These are phyloP conservation scores for Lycium ferocissimum DNA, from an alignment of 257 asterid species.

Conservation along the genomic window DNA sequence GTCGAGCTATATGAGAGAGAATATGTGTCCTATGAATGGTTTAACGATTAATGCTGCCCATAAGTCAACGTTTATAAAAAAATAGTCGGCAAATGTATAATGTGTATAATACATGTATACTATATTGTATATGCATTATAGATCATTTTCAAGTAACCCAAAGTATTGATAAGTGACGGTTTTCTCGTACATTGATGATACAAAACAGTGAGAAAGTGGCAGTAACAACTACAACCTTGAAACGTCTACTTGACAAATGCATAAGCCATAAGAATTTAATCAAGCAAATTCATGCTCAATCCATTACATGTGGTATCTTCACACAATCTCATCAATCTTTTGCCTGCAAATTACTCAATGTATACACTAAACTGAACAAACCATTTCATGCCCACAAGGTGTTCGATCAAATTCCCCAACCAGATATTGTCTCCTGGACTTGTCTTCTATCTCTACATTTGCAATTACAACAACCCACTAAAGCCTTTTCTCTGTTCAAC, in stretches of 20 bases:
- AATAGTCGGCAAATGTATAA: no score
- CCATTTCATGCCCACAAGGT: conserved; percentile 50
- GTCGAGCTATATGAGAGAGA: no score
- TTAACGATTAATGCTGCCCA: no score
- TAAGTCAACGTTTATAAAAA: no score
- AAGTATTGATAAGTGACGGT: no score
- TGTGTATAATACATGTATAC: no score
- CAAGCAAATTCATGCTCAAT: conserved; percentile 59
- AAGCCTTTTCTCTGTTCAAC: conserved; percentile 53
- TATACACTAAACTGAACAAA: conserved; percentile 53
- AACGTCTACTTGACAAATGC: conserved; percentile 47
- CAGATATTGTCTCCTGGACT: conserved; percentile 73
- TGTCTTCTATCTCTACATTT: conserved; percentile 66
- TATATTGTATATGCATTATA: no score
- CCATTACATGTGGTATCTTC: conserved; percentile 49
- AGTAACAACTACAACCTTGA: conserved; percentile 30
- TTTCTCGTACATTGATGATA: not conserved
- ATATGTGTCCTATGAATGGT: no score
- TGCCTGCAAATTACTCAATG: conserved; percentile 56
- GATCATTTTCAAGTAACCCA: no score
- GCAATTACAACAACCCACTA: conserved; percentile 53
- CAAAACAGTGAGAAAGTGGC: not conserved
- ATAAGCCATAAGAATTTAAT: conserved; percentile 45
- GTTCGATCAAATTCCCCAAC: conserved; percentile 56
- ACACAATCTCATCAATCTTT: conserved; percentile 40